A percentile compares a stretch with the other conserved stretches of the same genome.
Evolutionary conservation across 1,284 basidiomycete species (phyloP).

Genomic region (Ustilago nuda): DNA sequence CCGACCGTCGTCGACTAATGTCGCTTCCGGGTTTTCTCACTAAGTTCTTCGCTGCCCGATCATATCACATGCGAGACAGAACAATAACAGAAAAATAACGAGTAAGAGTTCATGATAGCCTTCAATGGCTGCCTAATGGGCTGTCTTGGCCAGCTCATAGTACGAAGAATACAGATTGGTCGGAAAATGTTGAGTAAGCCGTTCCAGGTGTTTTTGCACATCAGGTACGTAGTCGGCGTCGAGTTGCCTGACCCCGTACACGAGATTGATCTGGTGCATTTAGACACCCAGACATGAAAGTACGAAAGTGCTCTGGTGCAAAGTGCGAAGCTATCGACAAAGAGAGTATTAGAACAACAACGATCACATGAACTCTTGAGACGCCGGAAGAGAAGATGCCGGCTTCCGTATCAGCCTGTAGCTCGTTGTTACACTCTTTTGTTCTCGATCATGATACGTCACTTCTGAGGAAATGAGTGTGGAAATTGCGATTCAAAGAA

Average conservation of each 20-base stretch:
- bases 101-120: no score
- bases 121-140: background rate
- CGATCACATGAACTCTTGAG: background rate
- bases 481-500: background rate
- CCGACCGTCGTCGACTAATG: no score
- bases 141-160: background rate
- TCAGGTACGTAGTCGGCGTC: background rate
- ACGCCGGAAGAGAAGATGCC: background rate
- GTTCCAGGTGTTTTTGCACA: background rate
- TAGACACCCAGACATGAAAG: no score
- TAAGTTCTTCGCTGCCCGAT: background rate
- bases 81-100: no score
- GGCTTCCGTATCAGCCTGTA: background rate
- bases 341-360: no score
- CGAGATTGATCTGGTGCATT: no score
- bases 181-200: background rate
- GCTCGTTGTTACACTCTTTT: background rate
- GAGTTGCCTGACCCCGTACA: constrained; percentile 21
- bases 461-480: background rate
- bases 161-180: background rate
- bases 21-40: background rate
- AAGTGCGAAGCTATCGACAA: no score
- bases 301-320: no score
- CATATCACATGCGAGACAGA: background rate
- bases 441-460: background rate